Evolutionary conservation across 2,329 filamentous ascomycete genomes (phyloP).

Genomic region (Aspergillus ochraceus): DNA sequence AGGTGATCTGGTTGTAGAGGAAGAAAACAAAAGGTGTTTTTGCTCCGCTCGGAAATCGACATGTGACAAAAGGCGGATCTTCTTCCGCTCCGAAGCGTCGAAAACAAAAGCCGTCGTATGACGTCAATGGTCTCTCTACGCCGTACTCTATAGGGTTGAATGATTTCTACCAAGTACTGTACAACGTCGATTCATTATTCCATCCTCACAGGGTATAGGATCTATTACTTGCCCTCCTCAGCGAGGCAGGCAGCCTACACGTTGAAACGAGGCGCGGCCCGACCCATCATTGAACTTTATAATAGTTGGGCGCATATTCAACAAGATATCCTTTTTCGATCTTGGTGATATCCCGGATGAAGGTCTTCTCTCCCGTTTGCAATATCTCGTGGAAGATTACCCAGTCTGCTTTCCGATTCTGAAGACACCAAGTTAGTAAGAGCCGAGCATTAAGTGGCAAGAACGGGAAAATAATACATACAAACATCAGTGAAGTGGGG

Average conservation of each 20-base stretch:
- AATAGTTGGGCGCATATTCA: slow-evolving; percentile 84
- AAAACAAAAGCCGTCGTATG: background rate
- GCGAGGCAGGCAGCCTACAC: background rate
- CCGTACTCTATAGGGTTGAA: background rate
- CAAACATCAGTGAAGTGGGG: slow-evolving; percentile 88
- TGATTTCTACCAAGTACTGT: background rate
- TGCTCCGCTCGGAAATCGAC: background rate
- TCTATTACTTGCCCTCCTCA: background rate
- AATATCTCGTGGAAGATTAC: slow-evolving; percentile 93
- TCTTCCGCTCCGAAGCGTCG: slow-evolving; percentile 17
- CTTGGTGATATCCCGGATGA: slow-evolving; percentile 87
- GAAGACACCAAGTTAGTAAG: slow-evolving; percentile 9
- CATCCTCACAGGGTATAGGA: background rate
- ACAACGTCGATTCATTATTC: background rate
- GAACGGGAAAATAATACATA: slow-evolving; percentile 36
- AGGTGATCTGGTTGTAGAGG: background rate
- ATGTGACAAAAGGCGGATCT: slow-evolving; percentile 8
- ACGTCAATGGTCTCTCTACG: background rate
- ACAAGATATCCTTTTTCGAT: slow-evolving; percentile 90
- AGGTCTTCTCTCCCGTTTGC: slow-evolving; percentile 85
- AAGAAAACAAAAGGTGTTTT: background rate
- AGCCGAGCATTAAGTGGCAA: slow-evolving; percentile 5
- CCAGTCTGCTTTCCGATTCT: slow-evolving; percentile 93
- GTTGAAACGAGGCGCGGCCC: background rate
- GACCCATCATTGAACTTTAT: slow-evolving; percentile 55